These are phyloP conservation scores for Boletus tomentosulus DNA, from an alignment of 768 basidiomycete species.

Conservation along the genomic window DNA sequence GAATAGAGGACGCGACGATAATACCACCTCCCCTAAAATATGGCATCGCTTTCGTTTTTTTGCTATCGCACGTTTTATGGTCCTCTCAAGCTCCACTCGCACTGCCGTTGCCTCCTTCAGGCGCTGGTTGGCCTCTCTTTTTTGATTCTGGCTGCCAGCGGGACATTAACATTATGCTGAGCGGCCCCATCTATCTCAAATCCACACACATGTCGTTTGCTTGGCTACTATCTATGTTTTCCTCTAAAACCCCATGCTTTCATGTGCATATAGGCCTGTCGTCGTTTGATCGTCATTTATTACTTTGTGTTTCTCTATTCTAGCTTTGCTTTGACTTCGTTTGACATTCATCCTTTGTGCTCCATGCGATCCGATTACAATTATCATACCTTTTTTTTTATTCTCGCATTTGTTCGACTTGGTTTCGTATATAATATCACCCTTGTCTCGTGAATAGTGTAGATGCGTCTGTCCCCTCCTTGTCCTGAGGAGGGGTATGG, in stretches of 20 bases:
- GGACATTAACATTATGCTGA: conserved; percentile 29
- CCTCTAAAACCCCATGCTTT: conserved; percentile 18
- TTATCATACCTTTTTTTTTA: conserved; percentile 10
- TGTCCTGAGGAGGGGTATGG: neutral
- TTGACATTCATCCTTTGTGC: conserved; percentile 7
- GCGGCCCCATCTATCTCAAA: conserved; percentile 13
- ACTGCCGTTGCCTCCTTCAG: conserved; percentile 5
- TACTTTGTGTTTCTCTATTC: conserved; percentile 12
- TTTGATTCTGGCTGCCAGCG: conserved; percentile 11
- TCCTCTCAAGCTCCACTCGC: conserved; percentile 26
- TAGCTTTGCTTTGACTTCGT: conserved; percentile 6
- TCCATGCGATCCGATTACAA: conserved; percentile 13
- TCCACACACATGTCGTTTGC: conserved; percentile 15
- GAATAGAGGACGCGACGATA: conserved; percentile 22
- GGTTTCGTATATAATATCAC: conserved; percentile 32
- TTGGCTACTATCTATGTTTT: conserved; percentile 29
- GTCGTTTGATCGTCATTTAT: conserved; percentile 26
- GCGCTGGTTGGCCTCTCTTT: conserved; percentile 9
- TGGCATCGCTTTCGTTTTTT: conserved; percentile 26
- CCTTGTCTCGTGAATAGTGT: conserved; percentile 21
- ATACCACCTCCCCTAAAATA: conserved; percentile 15
- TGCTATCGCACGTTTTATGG: conserved; percentile 22
- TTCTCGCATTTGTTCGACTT: conserved; percentile 21
- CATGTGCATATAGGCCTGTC: conserved; percentile 25
- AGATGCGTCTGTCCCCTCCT: conserved; percentile 17